phyloP scores from a whole-genome alignment of 1,284 basidiomycete genomes.

The Ceratobasidium sp. region DNA sequence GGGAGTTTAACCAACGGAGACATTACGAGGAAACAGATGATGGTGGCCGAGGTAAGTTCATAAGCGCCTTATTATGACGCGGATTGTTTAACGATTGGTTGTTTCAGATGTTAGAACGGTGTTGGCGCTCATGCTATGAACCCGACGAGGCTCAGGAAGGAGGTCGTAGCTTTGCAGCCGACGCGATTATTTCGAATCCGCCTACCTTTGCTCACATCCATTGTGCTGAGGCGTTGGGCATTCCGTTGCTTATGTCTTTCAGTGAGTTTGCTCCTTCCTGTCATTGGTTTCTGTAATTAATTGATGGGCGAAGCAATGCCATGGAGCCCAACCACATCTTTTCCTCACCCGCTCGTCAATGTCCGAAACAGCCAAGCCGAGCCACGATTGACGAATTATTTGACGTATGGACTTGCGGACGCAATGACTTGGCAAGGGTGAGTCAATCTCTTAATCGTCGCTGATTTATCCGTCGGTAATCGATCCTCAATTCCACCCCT shows the following conservation, averaged over 20 bases:
- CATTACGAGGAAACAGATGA: conserved; percentile 57
- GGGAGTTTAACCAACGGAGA: conserved; percentile 58
- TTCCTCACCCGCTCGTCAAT: conserved; percentile 69
- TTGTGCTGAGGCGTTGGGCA: conserved; percentile 66
- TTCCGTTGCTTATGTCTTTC: conserved; percentile 64
- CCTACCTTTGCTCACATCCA: conserved; percentile 69
- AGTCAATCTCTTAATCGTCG: conserved; percentile 36
- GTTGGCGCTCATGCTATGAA: conserved; percentile 61
- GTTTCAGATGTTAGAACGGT: conserved; percentile 60
- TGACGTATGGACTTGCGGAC: conserved; percentile 64
- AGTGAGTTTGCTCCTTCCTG: conserved; percentile 53
- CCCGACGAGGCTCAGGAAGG: conserved; percentile 54
- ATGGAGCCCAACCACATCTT: conserved; percentile 66
- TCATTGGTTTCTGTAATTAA: conserved; percentile 8
- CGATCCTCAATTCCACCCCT: too few relatives aligned
- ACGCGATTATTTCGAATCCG: conserved; percentile 70
- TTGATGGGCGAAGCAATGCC: conserved; percentile 61
- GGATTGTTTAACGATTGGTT: background rate
- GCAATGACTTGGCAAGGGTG: conserved; percentile 66
- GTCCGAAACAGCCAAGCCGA: conserved; percentile 61
- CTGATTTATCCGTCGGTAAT: too few relatives aligned
- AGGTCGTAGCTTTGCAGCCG: conserved; percentile 58
- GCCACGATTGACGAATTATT: conserved; percentile 60
- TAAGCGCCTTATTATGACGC: background rate
- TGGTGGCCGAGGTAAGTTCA: conserved; percentile 52